Conservation (phyloP, 805 yeast species). For the Myxozyma vanderwaltii region DNA sequence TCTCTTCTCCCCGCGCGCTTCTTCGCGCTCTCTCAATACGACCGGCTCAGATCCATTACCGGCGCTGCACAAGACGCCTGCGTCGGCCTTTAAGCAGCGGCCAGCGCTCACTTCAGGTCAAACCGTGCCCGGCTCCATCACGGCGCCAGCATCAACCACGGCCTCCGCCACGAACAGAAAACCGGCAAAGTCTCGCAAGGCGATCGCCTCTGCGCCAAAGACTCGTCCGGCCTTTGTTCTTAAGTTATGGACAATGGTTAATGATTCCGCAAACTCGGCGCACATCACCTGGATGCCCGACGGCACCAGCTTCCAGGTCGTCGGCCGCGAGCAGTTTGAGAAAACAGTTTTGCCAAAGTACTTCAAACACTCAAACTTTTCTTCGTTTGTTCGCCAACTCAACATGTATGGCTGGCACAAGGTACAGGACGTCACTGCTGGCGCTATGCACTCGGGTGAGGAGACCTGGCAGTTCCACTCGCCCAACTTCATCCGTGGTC, state of each 20-base stretch:
- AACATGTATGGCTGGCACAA: constrained; percentile 99
- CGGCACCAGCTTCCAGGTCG: constrained; percentile 83
- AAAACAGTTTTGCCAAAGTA: constrained; percentile 82
- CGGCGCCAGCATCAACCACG: constrained; percentile 21
- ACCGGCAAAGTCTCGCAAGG: constrained; percentile 34
- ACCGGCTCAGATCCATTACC: constrained; percentile 10
- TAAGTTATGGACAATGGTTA: constrained; percentile 95
- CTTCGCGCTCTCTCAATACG: not conserved
- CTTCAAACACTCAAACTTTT: constrained; percentile 93
- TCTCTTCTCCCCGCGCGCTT: not conserved
- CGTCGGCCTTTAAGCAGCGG: constrained; percentile 31
- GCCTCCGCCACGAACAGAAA: constrained; percentile 1
- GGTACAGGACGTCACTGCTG: constrained; percentile 86
- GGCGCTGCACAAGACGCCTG: constrained; percentile 20
- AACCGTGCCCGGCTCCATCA: constrained; percentile 33
- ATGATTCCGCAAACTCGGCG: constrained; percentile 68
- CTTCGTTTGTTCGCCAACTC: constrained; percentile 91
- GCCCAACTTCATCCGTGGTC: constrained; percentile 71
- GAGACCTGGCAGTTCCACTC: constrained; percentile 90
- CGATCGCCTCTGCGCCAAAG: constrained; percentile 38
- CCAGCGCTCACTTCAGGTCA: constrained; percentile 24
- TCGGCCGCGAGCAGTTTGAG: constrained; percentile 81
- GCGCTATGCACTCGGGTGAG: constrained; percentile 54
- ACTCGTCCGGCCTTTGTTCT: constrained; percentile 83
- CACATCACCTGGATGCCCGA: constrained; percentile 83